A percentile compares a stretch with the other conserved stretches of the same genome.
Conservation (phyloP, 257 asterid genomes). For the Penstemon newberryi region DNA sequence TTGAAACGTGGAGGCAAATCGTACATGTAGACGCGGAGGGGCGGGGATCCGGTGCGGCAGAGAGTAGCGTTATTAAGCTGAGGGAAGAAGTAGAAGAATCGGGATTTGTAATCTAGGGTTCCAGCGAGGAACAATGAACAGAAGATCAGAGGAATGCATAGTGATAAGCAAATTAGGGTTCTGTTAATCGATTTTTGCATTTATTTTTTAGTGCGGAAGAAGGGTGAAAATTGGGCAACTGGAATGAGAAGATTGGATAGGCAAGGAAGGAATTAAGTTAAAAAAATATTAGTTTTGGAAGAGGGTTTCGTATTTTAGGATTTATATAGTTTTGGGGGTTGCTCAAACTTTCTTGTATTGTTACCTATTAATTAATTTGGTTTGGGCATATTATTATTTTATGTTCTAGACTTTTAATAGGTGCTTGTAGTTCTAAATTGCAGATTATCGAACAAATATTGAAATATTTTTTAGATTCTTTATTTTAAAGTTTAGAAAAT, state of each 20-base stretch:
- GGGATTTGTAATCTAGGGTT: conserved; percentile 44
- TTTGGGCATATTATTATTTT: no score
- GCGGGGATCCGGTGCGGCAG: conserved; percentile 36
- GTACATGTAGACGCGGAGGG: conserved; percentile 57
- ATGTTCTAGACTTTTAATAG: no score
- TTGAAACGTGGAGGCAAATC: conserved; percentile 59
- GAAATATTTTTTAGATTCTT: no score
- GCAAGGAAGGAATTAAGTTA: not conserved
- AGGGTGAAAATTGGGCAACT: not conserved
- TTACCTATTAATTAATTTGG: no score
- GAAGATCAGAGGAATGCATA: conserved; percentile 45
- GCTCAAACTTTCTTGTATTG: not conserved
- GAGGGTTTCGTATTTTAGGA: not conserved
- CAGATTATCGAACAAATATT: no score
- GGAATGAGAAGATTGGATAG: conserved; percentile 1
- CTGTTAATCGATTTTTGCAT: conserved; percentile 44
- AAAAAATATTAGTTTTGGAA: not conserved
- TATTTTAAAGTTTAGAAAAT: no score
- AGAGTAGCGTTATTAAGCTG: conserved; percentile 36
- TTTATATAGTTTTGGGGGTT: not conserved
- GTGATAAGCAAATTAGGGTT: conserved; percentile 34
- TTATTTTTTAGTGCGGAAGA: not conserved
- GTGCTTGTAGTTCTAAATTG: no score
- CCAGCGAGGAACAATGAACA: conserved; percentile 43
- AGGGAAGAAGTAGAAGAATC: conserved; percentile 38